Evolutionary conservation across 805 yeast species (phyloP), one percentile per base, ranked within the genome.

Genomic region (Yamadazyma paraphyllophila): DNA sequence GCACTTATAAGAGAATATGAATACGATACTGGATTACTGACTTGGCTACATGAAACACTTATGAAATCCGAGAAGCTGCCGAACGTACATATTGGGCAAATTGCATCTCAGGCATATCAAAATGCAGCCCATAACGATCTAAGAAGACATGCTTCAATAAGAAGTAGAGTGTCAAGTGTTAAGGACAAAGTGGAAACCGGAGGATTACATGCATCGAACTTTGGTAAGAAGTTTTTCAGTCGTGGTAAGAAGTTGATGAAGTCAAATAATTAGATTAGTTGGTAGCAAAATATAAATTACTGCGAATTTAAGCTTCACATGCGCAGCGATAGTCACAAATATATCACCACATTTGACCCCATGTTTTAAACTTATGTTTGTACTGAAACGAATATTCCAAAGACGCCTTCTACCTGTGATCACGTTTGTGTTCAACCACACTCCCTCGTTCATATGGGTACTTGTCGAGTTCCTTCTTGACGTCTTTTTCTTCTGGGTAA

Each of bases 41-140:
- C 71, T 1, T 84, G 87, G 84, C 66, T 82, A 58, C 60, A 54
- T 59, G 80, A 58, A 62, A 67, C 73, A 53, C 69, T 68, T 61
- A 73, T 51, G 58, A 69, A 53, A 56, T 63, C 65, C 1, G 65
- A 62, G 39, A 56, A 53, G 27, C 53, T 64, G 8, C 58, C 67
- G n/a, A 65, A 54, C 46, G 71, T 70, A 24, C 76, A 63, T 47
- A 67, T 76, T 41, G 82, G 82, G 0, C 71, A 71, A 14, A 76
- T 81, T 49, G 90, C 85, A 2, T 67, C 77, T 26, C 80, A 76
- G 44, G 89, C 88, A 1, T 83, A 82, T 59, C 81, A 79, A 32
- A 81, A 82, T 55, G 85, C 87, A 1, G 71, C 78, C 6, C 79
- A 78, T 54, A 75, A 70, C 50, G 80, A 80, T 43, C 66, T 75